A percentile compares a stretch with the other conserved stretches of the same genome.
These are phyloP conservation scores for Colletotrichum graminicola DNA, from an alignment of 2,329 filamentous ascomycete species.

Conservation along the genomic window DNA sequence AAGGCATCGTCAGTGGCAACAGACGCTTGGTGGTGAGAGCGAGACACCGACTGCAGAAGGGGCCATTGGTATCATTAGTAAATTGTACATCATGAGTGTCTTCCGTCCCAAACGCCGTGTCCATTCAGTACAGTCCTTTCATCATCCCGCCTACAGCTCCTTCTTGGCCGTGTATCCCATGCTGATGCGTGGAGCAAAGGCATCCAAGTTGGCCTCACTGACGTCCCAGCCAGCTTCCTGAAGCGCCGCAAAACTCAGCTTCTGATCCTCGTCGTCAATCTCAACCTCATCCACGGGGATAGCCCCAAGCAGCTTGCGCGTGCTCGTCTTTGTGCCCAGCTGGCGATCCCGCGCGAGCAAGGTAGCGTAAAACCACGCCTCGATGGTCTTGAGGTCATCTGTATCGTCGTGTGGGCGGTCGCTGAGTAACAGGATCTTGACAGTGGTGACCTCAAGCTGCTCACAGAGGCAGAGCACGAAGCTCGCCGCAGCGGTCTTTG, in stretches of 20 bases:
- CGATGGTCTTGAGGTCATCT: background rate
- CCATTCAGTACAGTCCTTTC: background rate
- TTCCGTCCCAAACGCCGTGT: background rate
- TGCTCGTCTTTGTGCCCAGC: background rate
- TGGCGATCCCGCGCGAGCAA: background rate
- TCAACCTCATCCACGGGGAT: conserved; percentile 2
- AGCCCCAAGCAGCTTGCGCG: background rate
- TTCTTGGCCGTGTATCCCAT: conserved; percentile 5
- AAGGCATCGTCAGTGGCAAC: background rate
- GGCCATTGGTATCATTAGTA: conserved; percentile 5
- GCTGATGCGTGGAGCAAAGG: conserved; percentile 15
- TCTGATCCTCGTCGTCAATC: background rate
- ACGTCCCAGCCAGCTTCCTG: conserved; percentile 14
- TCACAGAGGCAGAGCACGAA: conserved; percentile 21
- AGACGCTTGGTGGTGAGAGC: background rate
- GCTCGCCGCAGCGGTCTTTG: background rate
- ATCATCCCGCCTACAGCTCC: background rate
- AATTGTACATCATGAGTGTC: conserved; percentile 2
- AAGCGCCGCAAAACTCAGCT: background rate
- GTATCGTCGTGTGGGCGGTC: background rate
- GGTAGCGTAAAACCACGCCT: conserved; percentile 19
- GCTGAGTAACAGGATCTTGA: conserved; percentile 36
- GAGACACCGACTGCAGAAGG: background rate
- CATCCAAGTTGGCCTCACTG: background rate
- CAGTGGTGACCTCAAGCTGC: background rate